phyloP scores from a whole-genome alignment of 2,329 filamentous ascomycete species.

The Macrophomina pseudophaseolina region DNA sequence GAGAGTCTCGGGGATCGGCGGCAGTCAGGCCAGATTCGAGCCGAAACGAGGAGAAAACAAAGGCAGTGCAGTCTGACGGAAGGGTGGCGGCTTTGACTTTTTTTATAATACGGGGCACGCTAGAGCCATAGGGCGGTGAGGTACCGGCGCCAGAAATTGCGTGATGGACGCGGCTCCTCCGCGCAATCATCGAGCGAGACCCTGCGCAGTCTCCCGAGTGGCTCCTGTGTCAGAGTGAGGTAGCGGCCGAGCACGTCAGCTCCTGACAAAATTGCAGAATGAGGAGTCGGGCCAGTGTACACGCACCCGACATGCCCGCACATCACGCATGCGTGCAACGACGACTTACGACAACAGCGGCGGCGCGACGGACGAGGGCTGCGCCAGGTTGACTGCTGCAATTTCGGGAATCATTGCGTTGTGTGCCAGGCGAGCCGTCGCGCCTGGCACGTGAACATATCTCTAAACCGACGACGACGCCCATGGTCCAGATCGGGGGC shows the following conservation, averaged over 20 bases:
- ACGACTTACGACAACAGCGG: neutral
- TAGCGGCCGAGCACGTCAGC: constrained; percentile 25
- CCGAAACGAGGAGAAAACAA: constrained; percentile 1
- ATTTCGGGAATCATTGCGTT: constrained; percentile 19
- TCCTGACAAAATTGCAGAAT: constrained; percentile 16
- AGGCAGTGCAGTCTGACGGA: neutral
- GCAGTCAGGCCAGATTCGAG: neutral
- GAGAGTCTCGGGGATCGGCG: constrained; percentile 13
- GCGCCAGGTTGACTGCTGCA: constrained; percentile 9
- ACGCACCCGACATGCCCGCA: neutral
- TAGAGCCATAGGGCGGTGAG: constrained; percentile 15
- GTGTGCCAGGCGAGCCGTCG: neutral
- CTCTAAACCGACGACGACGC: constrained; percentile 7
- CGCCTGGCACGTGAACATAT: neutral
- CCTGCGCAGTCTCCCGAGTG: constrained; percentile 1
- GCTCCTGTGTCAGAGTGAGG: constrained; percentile 23
- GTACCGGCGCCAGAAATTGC: constrained; percentile 23
- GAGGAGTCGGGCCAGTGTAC: neutral
- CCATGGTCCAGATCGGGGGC: constrained; percentile 1
- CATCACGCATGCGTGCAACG: constrained; percentile 1
- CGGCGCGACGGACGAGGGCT: neutral
- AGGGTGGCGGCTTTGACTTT: neutral
- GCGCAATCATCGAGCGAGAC: constrained; percentile 7
- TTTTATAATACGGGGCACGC: constrained; percentile 14
- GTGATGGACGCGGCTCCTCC: constrained; percentile 24